Percentiles rank a stretch among this genome's conserved stretches.
Conservation (phyloP, 257 asterid species). For the Asclepias syriaca region DNA sequence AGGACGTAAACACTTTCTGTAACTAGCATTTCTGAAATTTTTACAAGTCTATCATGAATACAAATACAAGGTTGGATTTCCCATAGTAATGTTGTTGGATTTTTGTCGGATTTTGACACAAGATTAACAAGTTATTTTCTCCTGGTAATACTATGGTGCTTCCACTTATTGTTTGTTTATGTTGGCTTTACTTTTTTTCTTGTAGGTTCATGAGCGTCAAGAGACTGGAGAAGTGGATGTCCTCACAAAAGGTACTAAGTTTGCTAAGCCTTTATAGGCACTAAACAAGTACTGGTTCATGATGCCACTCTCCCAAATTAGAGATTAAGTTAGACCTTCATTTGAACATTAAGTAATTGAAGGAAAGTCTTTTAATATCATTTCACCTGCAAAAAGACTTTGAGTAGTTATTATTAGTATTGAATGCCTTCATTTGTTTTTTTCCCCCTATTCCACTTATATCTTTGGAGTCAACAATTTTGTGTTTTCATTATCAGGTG, state of each 20-base stretch:
- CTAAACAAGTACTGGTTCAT: neutral
- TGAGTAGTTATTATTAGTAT: neutral
- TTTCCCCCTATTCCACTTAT: neutral
- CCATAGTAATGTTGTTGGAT: neutral
- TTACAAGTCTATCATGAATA: neutral
- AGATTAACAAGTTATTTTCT: neutral
- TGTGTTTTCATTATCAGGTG: constrained; percentile 52
- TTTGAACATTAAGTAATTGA: neutral
- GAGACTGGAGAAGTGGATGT: constrained; percentile 93
- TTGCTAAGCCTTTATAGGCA: neutral
- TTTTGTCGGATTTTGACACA: neutral
- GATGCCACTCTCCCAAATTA: neutral
- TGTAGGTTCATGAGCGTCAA: constrained; percentile 88
- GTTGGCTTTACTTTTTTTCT: constrained; percentile 2
- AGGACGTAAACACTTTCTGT: neutral
- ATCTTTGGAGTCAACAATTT: neutral
- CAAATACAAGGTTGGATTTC: neutral
- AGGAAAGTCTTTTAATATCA: neutral
- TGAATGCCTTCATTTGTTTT: neutral
- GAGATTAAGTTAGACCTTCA: neutral
- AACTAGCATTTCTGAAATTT: too few species aligned
- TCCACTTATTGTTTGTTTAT: neutral
- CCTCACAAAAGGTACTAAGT: constrained; percentile 77
- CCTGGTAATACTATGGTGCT: neutral
- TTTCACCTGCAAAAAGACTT: neutral